A percentile compares a stretch with the other conserved stretches of the same genome.
phyloP scores from a whole-genome alignment of 2,329 filamentous ascomycete genomes.

The Alternaria consortialis region DNA sequence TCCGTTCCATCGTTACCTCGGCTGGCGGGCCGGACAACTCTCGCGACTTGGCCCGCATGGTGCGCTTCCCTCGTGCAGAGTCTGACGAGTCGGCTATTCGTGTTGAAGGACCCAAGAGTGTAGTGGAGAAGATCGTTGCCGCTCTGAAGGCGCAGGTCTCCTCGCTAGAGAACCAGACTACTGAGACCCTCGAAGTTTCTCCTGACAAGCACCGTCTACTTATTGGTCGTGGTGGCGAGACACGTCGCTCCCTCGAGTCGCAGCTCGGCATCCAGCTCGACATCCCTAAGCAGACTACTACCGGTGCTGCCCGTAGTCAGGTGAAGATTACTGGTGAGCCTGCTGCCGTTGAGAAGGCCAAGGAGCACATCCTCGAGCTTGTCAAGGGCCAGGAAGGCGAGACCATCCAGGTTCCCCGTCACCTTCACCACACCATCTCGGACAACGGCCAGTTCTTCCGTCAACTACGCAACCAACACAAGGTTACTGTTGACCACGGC shows the following conservation, averaged over 20 bases:
- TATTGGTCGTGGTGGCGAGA: slow-evolving; percentile 91
- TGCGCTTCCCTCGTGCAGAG: slow-evolving; percentile 93
- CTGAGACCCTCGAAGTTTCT: slow-evolving; percentile 80
- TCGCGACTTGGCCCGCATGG: slow-evolving; percentile 83
- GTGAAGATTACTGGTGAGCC: slow-evolving; percentile 86
- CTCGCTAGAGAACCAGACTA: slow-evolving; percentile 85
- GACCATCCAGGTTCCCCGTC: slow-evolving; percentile 82
- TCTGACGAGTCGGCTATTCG: slow-evolving; percentile 83
- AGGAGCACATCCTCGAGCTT: slow-evolving; percentile 80
- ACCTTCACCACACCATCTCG: slow-evolving; percentile 82
- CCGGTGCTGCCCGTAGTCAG: slow-evolving; percentile 78
- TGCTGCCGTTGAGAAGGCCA: slow-evolving; percentile 82
- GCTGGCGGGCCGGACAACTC: slow-evolving; percentile 91
- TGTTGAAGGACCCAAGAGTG: slow-evolving; percentile 81
- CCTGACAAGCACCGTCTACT: slow-evolving; percentile 89
- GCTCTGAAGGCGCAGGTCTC: slow-evolving; percentile 82
- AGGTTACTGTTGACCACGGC: slow-evolving; percentile 90
- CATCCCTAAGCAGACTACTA: slow-evolving; percentile 77
- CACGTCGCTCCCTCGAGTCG: slow-evolving; percentile 82
- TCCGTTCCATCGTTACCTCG: slow-evolving; percentile 84
- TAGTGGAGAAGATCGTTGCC: slow-evolving; percentile 89
- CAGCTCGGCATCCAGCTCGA: slow-evolving; percentile 89
- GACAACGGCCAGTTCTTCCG: slow-evolving; percentile 96
- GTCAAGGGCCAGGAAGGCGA: slow-evolving; percentile 89
- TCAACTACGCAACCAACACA: slow-evolving; percentile 82